Evolutionary conservation across 2,329 filamentous ascomycete genomes (phyloP).

Genomic region (Botrytis deweyae): DNA sequence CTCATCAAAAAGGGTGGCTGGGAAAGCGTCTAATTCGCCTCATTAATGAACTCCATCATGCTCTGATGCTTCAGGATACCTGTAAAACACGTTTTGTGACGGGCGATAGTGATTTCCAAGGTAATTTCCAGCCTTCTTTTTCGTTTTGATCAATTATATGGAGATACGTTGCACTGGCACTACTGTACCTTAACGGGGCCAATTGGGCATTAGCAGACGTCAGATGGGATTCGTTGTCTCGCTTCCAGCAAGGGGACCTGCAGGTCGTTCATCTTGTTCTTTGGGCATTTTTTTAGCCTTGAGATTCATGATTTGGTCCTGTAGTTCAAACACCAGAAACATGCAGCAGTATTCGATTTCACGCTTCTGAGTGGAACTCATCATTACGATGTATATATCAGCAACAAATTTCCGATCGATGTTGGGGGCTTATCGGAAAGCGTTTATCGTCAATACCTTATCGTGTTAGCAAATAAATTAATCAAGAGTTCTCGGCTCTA

Average conservation of each 20-base stretch:
- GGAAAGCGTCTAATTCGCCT: slow-evolving; percentile 10
- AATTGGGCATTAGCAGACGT: slow-evolving; percentile 12
- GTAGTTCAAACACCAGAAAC: neutral
- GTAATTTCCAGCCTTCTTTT: slow-evolving; percentile 13
- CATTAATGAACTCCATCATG: neutral
- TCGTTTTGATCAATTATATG: slow-evolving; percentile 21
- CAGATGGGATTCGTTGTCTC: slow-evolving; percentile 2
- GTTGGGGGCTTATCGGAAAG: neutral
- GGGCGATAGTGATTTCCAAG: neutral
- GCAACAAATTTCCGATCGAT: neutral
- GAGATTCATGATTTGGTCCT: neutral
- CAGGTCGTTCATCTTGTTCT: slow-evolving; percentile 1
- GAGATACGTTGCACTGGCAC: slow-evolving; percentile 9
- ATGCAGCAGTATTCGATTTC: neutral
- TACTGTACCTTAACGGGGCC: slow-evolving; percentile 8
- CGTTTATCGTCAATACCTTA: neutral
- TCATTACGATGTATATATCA: neutral
- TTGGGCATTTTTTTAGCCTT: neutral
- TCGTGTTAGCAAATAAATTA: neutral
- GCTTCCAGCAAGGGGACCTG: slow-evolving; percentile 8
- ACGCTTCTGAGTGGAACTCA: neutral
- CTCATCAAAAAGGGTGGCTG: slow-evolving; percentile 18
- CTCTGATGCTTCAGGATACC: neutral
- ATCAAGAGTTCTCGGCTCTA: neutral
- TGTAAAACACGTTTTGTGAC: neutral